Evolutionary conservation across 371 early-diverging fungal genomes (phyloP), one percentile per base, ranked within the genome.

Genomic region (Entomophthora muscae): DNA sequence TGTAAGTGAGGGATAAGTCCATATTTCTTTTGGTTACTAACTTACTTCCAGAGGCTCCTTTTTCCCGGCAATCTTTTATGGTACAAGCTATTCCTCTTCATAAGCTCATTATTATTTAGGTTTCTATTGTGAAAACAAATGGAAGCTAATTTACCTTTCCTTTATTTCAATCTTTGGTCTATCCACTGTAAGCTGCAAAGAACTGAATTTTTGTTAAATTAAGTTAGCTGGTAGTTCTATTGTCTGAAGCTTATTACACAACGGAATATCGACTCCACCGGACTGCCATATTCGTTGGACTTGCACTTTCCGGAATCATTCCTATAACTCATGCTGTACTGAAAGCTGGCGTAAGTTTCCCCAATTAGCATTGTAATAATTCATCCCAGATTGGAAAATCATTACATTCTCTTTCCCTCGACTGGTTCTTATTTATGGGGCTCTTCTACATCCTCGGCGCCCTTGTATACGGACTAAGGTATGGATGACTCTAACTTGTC

Each of bases 401-500:
- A 17, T 67, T 80, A 53, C 77, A 79, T 23, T 78, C 84, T 0
- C 73, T 86, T 52, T 77, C 81, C 12, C 65, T 88, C 23, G 72
- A 72, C 2, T 78, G 84, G 64, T 71, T 89, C 70, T 60, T 77
- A 12, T 31, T 75, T 27, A 89, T 90, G 87, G 93, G 85, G 0
- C 65, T 66, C 1, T 72, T 82, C 31, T 95, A 94, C 71, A 74
- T 93, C 59, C 55, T 75, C 24, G 96, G 95, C n/a, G 92, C 92
- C 27, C 64, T 87, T 24, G 77, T 95, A 29, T 95, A 93, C 68
- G 91, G 83, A 7, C 72, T 73, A 31, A 71, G 90, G 64, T 72
- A 66, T 21, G 31, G 28, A 28, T 31, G 13, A 30, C 22, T 13
- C 51, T 7, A 0, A 57, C 13, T 23, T 24, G 21, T 33, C 1